A percentile compares a stretch with the other conserved stretches of the same genome.
phyloP scores from a whole-genome alignment of 2,329 filamentous ascomycete genomes.

The Balansia obtecta region DNA sequence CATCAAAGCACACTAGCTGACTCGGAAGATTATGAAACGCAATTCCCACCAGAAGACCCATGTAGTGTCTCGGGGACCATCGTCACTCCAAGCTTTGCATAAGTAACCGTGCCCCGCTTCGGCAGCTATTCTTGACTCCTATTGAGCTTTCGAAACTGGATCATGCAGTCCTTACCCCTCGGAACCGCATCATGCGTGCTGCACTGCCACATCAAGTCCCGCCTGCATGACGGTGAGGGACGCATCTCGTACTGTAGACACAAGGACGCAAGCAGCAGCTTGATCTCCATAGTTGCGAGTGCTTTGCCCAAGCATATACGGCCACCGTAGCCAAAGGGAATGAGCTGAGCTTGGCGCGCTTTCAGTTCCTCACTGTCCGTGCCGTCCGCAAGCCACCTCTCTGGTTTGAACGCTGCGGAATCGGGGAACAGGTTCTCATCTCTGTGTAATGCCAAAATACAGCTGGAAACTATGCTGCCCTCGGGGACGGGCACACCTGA shows the following conservation, averaged over 20 bases:
- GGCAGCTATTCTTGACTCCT: background rate
- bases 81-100: no score
- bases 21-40: no score
- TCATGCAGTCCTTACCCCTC: background rate
- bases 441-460: constrained; percentile 2
- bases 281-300: constrained; percentile 6
- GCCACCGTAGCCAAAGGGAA: constrained; percentile 6
- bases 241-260: constrained; percentile 1
- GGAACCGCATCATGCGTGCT: constrained; percentile 7
- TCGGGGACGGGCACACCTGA: constrained; percentile 2
- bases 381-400: constrained; percentile 6
- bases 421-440: constrained; percentile 5
- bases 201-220: constrained; percentile 5
- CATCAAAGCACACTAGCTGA: no score
- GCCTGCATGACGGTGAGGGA: background rate
- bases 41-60: no score
- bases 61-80: no score
- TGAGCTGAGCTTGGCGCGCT: constrained; percentile 3
- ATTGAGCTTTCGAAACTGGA: background rate
- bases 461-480: constrained; percentile 3
- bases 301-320: constrained; percentile 7
- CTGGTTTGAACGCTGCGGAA: background rate
- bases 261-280: constrained; percentile 1
- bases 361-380: background rate
- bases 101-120: no score